Evolutionary conservation across 768 basidiomycete species (phyloP), one percentile per base, ranked within the genome.

Genomic region (Leccinum longicurvipes): DNA sequence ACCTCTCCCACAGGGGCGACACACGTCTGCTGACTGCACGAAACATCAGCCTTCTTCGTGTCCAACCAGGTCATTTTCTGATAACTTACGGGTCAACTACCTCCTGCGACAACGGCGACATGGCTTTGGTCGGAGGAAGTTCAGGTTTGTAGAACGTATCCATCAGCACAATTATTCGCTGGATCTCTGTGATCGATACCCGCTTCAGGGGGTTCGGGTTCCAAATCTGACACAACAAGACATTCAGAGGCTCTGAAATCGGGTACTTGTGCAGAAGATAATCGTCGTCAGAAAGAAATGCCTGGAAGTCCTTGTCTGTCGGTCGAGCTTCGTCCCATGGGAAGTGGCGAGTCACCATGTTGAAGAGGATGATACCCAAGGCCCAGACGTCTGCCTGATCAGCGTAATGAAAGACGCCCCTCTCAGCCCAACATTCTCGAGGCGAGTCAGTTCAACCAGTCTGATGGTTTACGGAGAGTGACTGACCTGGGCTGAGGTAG

Each of bases 281-380:
- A 5, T 50, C 46, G 11, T 31, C 28, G 11, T 45, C 12, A 1
- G 42, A 23, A n/a, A 58, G 19, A 36, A 58, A 67, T 0, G 47
- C 32, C 11, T 5, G n/a, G 27, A 53, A 66, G 0, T n/a, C 15
- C 27, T 7, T 31, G 41, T 66, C 56, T 2, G 25, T 24, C 12
- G 3, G 21, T 0, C 15, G 39, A 1, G 65, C 63, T 36, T 55
- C 63, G 3, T 58, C 51, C 65, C 65, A 66, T 10, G 65, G 60
- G 24, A 32, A 56, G 17, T 24, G 39, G 14, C 84, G 82, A 52
- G 86, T 86, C 50, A 89, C 83, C 74, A 96, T 83, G 72, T 92
- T 94, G 66, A 87, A 82, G 50, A 96, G 81, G 60, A 96, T 89
- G 51, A 96, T 79, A 14, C 87, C 88, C 21, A 89, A 70, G 14